Evolutionary conservation across 2,329 filamentous ascomycete species (phyloP), one percentile per base, ranked within the genome.

Genomic region (Teratosphaeria viscida): DNA sequence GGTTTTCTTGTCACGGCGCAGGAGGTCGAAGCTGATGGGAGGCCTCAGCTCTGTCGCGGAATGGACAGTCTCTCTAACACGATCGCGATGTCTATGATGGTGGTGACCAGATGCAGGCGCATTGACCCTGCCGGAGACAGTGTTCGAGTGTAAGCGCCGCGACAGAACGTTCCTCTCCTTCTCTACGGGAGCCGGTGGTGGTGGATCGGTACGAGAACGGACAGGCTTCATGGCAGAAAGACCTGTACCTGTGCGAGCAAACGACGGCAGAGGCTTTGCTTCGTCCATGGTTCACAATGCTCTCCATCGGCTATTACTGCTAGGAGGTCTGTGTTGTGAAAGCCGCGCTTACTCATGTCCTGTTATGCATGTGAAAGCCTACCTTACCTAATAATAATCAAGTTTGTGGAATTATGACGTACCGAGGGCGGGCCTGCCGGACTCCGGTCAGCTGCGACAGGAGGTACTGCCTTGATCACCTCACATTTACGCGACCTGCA

Each of bases 21-120:
- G 64, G 19, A 78, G 63, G 35, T 76, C 76, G 62, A 78, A 76
- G 65, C 73, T 76, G 14, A 76, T 74, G 0, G 76, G 76, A 5
- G 75, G 73, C 59, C 75, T 72, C 47, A 77, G 68, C 61, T 77
- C 75, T 5, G 76, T 71, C 10, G 76, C 76, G 19, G 75, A 77
- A 61, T 78, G 75, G 34, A 77, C 73, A 1, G 72, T 73, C 61
- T 77, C 75, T 63, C 75, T 77, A 60, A 65, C 68, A 10, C 57
- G 34, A 26, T 55, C 54, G 10, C 57, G 59, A 49, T 61, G 56
- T 5, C 57, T 56, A 23, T 60, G 58, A 37, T 34, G 59, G 35
- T 61, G 56, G 5, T 54, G 56, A 29, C 57, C 47, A 12, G 23
- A 8, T 16, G 39, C 10, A 16, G 26, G 11, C 23, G 54, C 49